phyloP scores from a whole-genome alignment of 345 rosid genomes.

The Bruguiera parviflora region DNA sequence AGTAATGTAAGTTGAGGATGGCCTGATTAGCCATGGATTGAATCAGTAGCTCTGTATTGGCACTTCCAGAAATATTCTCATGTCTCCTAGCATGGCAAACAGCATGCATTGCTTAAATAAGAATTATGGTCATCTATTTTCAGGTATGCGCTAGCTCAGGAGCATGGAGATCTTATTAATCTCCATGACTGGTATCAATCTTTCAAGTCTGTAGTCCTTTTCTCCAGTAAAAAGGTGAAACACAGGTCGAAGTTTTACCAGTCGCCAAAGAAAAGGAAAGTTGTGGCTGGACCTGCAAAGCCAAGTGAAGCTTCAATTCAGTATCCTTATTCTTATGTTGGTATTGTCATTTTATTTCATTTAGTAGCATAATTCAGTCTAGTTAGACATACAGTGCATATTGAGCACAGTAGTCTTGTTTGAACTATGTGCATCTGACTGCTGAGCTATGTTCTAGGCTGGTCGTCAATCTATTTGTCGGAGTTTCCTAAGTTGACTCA shows the following conservation, averaged over 20 bases:
- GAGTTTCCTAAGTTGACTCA: too few species aligned
- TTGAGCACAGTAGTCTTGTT: too few species aligned
- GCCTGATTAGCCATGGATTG: not conserved
- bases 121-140: not conserved
- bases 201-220: slow-evolving; percentile 54
- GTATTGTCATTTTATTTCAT: not conserved
- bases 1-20: not conserved
- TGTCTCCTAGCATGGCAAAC: not conserved
- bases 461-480: too few species aligned
- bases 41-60: not conserved
- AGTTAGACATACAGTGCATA: not conserved
- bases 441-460: too few species aligned
- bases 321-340: slow-evolving; percentile 55
- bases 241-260: slow-evolving; percentile 51
- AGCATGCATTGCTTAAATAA: not conserved
- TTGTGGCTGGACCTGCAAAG: slow-evolving; percentile 39
- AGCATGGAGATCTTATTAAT: slow-evolving; percentile 85
- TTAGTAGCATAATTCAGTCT: slow-evolving; percentile 11
- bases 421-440: too few species aligned
- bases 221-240: slow-evolving; percentile 43
- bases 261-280: slow-evolving; percentile 58
- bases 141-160: slow-evolving; percentile 80
- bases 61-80: not conserved
- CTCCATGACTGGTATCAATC: slow-evolving; percentile 94
- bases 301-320: slow-evolving; percentile 61